phyloP scores from a whole-genome alignment of 352 stramenopile species.

The Aphanomyces invadans region DNA sequence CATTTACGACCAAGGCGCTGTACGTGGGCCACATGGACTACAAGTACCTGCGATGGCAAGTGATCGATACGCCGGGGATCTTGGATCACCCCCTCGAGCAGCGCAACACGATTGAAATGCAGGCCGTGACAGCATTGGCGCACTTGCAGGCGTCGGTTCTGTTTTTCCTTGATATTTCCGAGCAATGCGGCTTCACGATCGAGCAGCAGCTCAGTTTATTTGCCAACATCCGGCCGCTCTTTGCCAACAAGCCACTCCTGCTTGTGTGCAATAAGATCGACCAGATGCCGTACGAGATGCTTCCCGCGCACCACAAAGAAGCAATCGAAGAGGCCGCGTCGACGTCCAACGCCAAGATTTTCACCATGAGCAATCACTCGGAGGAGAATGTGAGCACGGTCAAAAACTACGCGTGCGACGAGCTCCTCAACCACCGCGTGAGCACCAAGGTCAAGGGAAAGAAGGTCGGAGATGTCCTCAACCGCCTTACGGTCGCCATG shows the following conservation, averaged over 20 bases:
- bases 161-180: slow-evolving; percentile 99
- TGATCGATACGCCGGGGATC: slow-evolving; percentile 99
- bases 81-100: slow-evolving; percentile 99
- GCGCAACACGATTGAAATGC: slow-evolving; percentile 99
- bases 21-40: slow-evolving; percentile 99
- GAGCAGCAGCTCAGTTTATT: slow-evolving; percentile 97
- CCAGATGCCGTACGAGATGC: slow-evolving; percentile 89
- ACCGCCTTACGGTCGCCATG: slow-evolving; percentile 93
- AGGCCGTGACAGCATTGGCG: slow-evolving; percentile 98
- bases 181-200: slow-evolving; percentile 99
- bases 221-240: slow-evolving; percentile 96
- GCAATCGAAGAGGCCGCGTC: slow-evolving; percentile 72
- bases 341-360: slow-evolving; percentile 86
- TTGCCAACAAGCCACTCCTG: slow-evolving; percentile 98
- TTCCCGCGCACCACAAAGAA: slow-evolving; percentile 66
- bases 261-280: slow-evolving; percentile 99
- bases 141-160: slow-evolving; percentile 98
- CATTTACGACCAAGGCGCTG: slow-evolving; percentile 99
- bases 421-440: slow-evolving; percentile 90
- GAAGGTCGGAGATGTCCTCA: slow-evolving; percentile 95
- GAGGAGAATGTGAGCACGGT: slow-evolving; percentile 96
- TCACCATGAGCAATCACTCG: slow-evolving; percentile 97
- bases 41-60: slow-evolving; percentile 98
- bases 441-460: slow-evolving; percentile 92
- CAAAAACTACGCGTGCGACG: slow-evolving; percentile 93